Conservation (phyloP, 2,329 filamentous ascomycete species). For the Daldinia eschscholtzii region DNA sequence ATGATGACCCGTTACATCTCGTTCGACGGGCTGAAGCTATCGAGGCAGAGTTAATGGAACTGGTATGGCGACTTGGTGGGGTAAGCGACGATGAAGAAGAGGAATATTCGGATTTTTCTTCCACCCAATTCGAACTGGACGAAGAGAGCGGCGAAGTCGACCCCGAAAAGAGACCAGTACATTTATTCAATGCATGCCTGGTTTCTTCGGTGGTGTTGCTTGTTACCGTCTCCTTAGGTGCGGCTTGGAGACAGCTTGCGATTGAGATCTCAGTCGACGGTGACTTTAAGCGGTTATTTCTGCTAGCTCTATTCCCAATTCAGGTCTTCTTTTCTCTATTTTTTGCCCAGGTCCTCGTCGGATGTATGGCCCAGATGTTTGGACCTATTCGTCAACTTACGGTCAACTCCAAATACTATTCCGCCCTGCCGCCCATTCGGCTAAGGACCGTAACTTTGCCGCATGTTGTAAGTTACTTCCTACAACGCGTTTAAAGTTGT, state of each 20-base stretch:
- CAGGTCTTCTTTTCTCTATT: constrained; percentile 87
- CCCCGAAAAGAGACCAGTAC: constrained; percentile 73
- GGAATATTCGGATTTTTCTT: constrained; percentile 60
- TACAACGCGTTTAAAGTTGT: not conserved
- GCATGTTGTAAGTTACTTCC: constrained; percentile 62
- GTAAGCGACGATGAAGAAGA: constrained; percentile 66
- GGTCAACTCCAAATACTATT: constrained; percentile 85
- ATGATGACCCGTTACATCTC: constrained; percentile 80
- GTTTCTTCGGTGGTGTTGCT: constrained; percentile 75
- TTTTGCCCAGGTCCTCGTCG: constrained; percentile 82
- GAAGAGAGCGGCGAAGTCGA: constrained; percentile 77
- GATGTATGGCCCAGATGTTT: constrained; percentile 80
- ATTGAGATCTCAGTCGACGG: constrained; percentile 76
- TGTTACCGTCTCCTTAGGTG: constrained; percentile 74
- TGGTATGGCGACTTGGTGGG: constrained; percentile 76
- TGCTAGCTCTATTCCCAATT: constrained; percentile 75
- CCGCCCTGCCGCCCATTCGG: constrained; percentile 75
- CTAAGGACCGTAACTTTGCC: constrained; percentile 70
- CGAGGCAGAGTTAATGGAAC: constrained; percentile 80
- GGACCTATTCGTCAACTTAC: constrained; percentile 80
- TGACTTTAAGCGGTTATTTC: constrained; percentile 71
- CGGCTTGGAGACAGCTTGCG: constrained; percentile 76
- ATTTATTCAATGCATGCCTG: constrained; percentile 77
- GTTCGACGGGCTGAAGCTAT: constrained; percentile 77
- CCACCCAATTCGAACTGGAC: constrained; percentile 71